Conservation (phyloP, 805 yeast species). For the Ogataea minuta region DNA sequence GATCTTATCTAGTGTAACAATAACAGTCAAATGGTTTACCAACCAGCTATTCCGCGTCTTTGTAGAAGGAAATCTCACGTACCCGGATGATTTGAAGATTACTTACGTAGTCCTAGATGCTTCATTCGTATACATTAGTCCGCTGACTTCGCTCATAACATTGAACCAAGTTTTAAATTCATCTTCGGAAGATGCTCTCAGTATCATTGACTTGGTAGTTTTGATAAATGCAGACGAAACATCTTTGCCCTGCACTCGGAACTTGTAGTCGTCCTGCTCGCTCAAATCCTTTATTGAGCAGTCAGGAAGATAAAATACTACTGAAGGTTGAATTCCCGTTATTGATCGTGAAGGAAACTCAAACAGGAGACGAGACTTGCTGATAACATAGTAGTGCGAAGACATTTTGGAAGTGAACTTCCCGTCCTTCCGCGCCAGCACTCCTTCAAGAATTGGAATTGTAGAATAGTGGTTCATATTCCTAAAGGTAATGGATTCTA, state of each 20-base stretch:
- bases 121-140: constrained; percentile 21
- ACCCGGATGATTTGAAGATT: too few species aligned
- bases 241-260: constrained; percentile 45
- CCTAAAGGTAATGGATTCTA: constrained; percentile 36
- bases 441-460: constrained; percentile 47
- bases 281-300: constrained; percentile 35
- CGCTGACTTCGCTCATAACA: constrained; percentile 34
- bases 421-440: constrained; percentile 44
- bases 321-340: constrained; percentile 44
- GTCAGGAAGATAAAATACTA: constrained; percentile 47
- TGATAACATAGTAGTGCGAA: constrained; percentile 46
- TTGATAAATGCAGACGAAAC: constrained; percentile 28
- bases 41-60: too few species aligned
- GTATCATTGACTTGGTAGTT: constrained; percentile 33
- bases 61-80: too few species aligned
- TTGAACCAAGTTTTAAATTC: constrained; percentile 48
- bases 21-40: too few species aligned
- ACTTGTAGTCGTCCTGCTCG: constrained; percentile 37
- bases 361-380: constrained; percentile 43
- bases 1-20: too few species aligned
- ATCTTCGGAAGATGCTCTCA: constrained; percentile 43
- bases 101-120: neutral
- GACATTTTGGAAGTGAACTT: constrained; percentile 40
- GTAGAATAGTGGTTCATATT: constrained; percentile 41
- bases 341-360: constrained; percentile 46